A percentile compares a stretch with the other conserved stretches of the same genome.
These are phyloP conservation scores for Hortiboletus campestris DNA, from an alignment of 768 basidiomycete genomes.

Conservation along the genomic window DNA sequence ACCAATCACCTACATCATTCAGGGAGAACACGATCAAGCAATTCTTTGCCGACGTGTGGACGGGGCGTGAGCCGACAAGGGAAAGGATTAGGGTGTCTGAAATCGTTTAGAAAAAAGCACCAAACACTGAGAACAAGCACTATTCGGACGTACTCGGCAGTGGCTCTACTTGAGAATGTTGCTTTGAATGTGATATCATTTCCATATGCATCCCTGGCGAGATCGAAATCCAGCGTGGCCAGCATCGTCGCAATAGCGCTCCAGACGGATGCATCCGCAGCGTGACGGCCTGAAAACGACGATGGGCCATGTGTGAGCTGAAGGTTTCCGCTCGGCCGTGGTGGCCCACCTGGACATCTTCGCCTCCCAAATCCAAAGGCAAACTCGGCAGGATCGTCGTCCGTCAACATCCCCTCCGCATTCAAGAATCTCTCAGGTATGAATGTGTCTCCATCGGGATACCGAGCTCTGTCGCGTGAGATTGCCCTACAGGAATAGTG, in stretches of 20 bases:
- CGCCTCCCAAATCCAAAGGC: slow-evolving; percentile 11
- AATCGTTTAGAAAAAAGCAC: too few species aligned
- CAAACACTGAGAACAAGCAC: too few species aligned
- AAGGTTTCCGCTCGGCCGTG: too few species aligned
- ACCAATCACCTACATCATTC: too few species aligned
- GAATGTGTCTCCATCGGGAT: slow-evolving; percentile 9
- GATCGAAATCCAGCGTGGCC: not conserved
- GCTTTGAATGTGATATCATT: not conserved
- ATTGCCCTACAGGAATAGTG: not conserved
- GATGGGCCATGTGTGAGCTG: too few species aligned
- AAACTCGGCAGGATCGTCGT: not conserved
- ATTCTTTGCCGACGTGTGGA: too few species aligned
- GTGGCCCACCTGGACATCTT: slow-evolving; percentile 2
- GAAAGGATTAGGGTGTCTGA: too few species aligned
- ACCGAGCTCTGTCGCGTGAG: slow-evolving; percentile 5
- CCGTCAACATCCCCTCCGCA: not conserved
- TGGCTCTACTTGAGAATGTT: too few species aligned
- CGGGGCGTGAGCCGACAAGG: too few species aligned
- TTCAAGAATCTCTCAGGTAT: slow-evolving; percentile 14
- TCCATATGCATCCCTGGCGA: not conserved
- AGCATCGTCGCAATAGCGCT: slow-evolving; percentile 5
- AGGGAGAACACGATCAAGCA: too few species aligned
- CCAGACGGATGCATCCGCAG: slow-evolving; percentile 8
- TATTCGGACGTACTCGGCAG: too few species aligned
- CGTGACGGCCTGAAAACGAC: not conserved